Conservation (phyloP, 2,329 filamentous ascomycete species). For the Neofusicoccum parvum region DNA sequence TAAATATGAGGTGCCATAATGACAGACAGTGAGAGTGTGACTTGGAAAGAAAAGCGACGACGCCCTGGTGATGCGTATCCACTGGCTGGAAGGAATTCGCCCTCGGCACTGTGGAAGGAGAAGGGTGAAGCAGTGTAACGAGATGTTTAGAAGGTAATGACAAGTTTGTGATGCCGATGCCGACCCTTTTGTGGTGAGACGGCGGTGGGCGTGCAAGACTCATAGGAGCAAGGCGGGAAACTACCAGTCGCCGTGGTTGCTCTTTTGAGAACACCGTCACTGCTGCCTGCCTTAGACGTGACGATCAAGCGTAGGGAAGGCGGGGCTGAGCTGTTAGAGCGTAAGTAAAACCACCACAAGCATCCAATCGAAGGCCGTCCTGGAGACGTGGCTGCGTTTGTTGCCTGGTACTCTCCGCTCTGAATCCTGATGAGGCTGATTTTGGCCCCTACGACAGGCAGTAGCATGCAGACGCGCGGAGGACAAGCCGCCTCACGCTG, state of each 20-base stretch:
- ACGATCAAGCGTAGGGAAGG: background rate
- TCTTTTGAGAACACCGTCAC: slow-evolving; percentile 12
- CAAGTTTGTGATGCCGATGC: background rate
- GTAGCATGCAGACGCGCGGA: background rate
- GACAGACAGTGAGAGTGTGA: background rate
- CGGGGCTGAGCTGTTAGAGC: background rate
- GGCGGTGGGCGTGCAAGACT: background rate
- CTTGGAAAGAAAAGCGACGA: background rate
- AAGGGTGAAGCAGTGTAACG: background rate
- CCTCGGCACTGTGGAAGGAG: background rate
- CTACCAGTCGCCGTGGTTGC: background rate
- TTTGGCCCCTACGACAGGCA: background rate
- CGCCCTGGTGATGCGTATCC: too few species aligned
- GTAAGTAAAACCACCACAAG: background rate
- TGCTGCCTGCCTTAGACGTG: slow-evolving; percentile 8
- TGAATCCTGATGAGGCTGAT: slow-evolving; percentile 5
- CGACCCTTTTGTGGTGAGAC: background rate
- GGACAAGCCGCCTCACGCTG: background rate
- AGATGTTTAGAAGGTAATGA: background rate
- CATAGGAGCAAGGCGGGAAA: background rate
- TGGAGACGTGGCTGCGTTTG: background rate
- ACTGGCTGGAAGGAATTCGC: too few species aligned
- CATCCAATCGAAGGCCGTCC: background rate
- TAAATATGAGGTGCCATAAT: slow-evolving; percentile 10
- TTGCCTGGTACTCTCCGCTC: slow-evolving; percentile 2